Conservation (phyloP, 2,329 filamentous ascomycete genomes). For the Sarocladium oryzae region DNA sequence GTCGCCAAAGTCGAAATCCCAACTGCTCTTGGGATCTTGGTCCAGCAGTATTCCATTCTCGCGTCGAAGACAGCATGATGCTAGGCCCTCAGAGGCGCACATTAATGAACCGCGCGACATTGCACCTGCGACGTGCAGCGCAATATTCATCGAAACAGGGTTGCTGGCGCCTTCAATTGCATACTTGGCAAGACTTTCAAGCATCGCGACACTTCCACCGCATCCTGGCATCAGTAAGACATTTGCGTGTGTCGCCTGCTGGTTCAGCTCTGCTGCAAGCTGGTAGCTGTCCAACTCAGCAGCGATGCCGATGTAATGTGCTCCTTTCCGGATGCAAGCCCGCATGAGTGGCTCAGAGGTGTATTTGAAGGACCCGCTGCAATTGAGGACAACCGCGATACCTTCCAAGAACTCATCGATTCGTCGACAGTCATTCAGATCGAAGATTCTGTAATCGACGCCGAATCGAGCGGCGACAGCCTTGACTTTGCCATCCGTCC, state of each 20-base stretch:
- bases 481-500: conserved; percentile 2
- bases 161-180: not conserved
- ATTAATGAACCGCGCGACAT: conserved; percentile 16
- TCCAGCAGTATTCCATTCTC: not conserved
- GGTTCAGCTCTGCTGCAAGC: conserved; percentile 8
- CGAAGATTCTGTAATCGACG: conserved; percentile 12
- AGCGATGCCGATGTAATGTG: conserved; percentile 18
- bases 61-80: not conserved
- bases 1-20: conserved; percentile 16
- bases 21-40: not conserved
- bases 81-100: conserved; percentile 11
- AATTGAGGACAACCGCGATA: conserved; percentile 15
- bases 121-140: conserved; percentile 15
- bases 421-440: not conserved
- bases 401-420: conserved; percentile 5
- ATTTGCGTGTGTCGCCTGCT: conserved; percentile 10
- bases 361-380: conserved; percentile 15
- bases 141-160: conserved; percentile 14
- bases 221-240: conserved; percentile 18
- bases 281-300: conserved; percentile 17
- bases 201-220: conserved; percentile 17
- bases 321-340: conserved; percentile 14
- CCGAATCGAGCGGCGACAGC: not conserved
- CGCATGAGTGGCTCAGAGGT: conserved; percentile 15
- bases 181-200: conserved; percentile 14